A percentile compares a stretch with the other conserved stretches of the same genome.
Conservation (phyloP, 305 asterid genomes). For the Fraxinus platypoda region DNA sequence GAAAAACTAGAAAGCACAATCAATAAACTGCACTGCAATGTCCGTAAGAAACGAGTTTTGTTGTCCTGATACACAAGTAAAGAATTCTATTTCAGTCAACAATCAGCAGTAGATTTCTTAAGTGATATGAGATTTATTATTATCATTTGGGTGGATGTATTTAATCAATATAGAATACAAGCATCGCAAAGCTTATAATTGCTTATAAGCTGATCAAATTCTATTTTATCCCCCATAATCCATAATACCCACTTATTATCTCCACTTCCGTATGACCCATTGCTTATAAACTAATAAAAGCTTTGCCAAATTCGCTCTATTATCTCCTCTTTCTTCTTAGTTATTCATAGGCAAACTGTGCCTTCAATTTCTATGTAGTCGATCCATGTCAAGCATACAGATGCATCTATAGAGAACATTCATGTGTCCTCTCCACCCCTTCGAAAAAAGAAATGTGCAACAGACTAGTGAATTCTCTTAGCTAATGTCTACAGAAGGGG, state of each 20-base stretch:
- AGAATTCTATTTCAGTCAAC: slow-evolving; percentile 1
- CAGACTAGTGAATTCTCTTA: slow-evolving; percentile 5
- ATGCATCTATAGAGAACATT: not conserved
- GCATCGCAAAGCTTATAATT: not conserved
- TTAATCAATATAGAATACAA: not conserved
- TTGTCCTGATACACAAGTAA: not conserved
- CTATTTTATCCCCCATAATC: not conserved
- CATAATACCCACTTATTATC: not conserved
- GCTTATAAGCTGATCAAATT: not conserved
- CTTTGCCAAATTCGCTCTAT: not conserved
- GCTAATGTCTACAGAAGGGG: slow-evolving; percentile 11
- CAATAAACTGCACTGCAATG: not conserved
- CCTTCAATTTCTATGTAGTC: not conserved
- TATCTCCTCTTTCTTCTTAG: not conserved
- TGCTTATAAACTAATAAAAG: not conserved
- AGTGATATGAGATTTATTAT: not conserved
- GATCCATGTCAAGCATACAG: not conserved
- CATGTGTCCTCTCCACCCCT: not conserved
- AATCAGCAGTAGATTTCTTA: not conserved
- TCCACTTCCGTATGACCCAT: not conserved
- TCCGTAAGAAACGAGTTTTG: not conserved
- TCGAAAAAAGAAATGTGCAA: slow-evolving; percentile 14
- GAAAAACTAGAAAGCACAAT: not conserved
- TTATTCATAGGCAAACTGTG: not conserved
- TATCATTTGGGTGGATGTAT: not conserved